Conservation (phyloP, 2,329 filamentous ascomycete species). For the Nigrograna mackinnonii region DNA sequence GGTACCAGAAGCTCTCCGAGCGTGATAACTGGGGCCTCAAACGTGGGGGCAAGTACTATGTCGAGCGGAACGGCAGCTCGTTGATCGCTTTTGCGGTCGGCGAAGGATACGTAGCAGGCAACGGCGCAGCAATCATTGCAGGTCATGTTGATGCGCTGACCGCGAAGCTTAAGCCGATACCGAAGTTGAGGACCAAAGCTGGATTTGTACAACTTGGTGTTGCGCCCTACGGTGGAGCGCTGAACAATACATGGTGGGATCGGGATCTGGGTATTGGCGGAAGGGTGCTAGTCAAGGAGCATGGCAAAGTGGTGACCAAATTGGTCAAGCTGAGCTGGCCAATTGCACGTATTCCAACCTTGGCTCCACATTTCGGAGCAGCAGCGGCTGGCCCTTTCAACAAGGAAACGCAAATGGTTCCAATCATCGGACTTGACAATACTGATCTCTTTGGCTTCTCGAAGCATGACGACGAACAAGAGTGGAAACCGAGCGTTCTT, state of each 20-base stretch:
- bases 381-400: slow-evolving; percentile 71
- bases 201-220: slow-evolving; percentile 90
- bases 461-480: slow-evolving; percentile 30
- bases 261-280: slow-evolving; percentile 90
- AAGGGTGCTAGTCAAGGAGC: slow-evolving; percentile 79
- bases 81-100: slow-evolving; percentile 86
- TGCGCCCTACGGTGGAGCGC: slow-evolving; percentile 85
- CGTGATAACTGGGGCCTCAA: slow-evolving; percentile 81
- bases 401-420: slow-evolving; percentile 89
- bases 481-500: slow-evolving; percentile 50
- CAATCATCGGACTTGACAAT: slow-evolving; percentile 87
- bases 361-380: slow-evolving; percentile 91
- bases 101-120: slow-evolving; percentile 77
- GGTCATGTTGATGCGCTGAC: slow-evolving; percentile 94
- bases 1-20: slow-evolving; percentile 79
- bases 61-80: slow-evolving; percentile 82
- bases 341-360: slow-evolving; percentile 83
- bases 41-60: slow-evolving; percentile 85
- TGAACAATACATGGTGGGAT: slow-evolving; percentile 96
- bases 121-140: slow-evolving; percentile 85
- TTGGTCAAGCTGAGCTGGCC: slow-evolving; percentile 94
- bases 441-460: slow-evolving; percentile 53
- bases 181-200: slow-evolving; percentile 78
- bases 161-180: slow-evolving; percentile 86
- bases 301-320: slow-evolving; percentile 76